Evolutionary conservation across 805 yeast species (phyloP).

Genomic region (Lachancea thermotolerans): DNA sequence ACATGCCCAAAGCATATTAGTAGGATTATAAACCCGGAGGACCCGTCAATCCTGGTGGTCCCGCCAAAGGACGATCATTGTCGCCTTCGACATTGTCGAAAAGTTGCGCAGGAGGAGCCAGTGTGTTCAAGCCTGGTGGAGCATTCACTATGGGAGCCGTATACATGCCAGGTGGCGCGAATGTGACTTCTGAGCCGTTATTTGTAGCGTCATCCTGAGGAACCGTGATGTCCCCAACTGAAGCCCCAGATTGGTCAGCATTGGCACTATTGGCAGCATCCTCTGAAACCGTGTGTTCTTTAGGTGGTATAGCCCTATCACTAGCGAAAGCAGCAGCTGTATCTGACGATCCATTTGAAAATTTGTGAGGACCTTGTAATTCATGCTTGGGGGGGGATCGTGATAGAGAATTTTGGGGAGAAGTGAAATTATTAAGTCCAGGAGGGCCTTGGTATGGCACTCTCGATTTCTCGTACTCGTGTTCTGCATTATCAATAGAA

Average conservation of each 20-base stretch:
- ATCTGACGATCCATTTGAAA: too few species aligned
- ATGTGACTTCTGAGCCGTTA: neutral
- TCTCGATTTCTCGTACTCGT: neutral
- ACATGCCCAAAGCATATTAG: too few species aligned
- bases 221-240: neutral
- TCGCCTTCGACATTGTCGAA: neutral
- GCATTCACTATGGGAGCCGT: neutral
- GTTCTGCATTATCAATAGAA: neutral
- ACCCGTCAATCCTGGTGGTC: slow-evolving; percentile 13
- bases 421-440: neutral
- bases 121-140: neutral
- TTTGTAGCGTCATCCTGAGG: neutral
- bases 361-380: too few species aligned
- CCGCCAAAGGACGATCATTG: neutral
- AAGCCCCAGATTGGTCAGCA: neutral
- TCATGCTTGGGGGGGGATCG: too few species aligned
- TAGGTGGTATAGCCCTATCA: too few species aligned
- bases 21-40: slow-evolving; percentile 5
- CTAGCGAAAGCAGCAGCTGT: too few species aligned
- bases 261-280: too few species aligned
- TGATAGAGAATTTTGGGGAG: neutral
- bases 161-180: slow-evolving; percentile 1
- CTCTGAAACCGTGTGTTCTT: too few species aligned
- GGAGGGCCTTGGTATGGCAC: neutral
- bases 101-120: neutral